phyloP scores from a whole-genome alignment of 1,139 yeast species.

The Candida sanyaensis region DNA sequence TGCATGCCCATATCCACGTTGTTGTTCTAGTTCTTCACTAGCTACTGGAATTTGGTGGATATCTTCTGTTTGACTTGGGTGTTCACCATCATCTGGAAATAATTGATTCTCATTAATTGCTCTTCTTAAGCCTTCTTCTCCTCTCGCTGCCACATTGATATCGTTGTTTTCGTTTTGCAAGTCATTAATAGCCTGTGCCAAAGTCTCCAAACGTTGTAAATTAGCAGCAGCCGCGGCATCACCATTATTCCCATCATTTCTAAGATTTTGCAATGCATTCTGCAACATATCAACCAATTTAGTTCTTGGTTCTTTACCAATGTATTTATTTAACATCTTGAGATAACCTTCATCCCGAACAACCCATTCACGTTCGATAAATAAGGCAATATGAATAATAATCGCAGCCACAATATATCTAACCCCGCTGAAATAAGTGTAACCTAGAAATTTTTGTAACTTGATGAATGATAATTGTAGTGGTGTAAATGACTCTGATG shows the following conservation, averaged over 20 bases:
- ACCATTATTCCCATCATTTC: conserved; percentile 25
- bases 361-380: conserved; percentile 72
- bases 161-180: conserved; percentile 24
- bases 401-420: conserved; percentile 39
- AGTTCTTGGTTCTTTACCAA: conserved; percentile 58
- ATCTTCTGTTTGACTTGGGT: not conserved
- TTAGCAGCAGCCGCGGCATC: conserved; percentile 24
- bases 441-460: conserved; percentile 25
- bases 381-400: conserved; percentile 47
- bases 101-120: conserved; percentile 17
- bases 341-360: conserved; percentile 66
- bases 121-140: conserved; percentile 23
- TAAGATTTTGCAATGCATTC: conserved; percentile 28
- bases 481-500: conserved; percentile 4
- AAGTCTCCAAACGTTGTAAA: conserved; percentile 27
- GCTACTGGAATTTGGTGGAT: not conserved
- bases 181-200: conserved; percentile 35
- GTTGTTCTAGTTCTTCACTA: not conserved
- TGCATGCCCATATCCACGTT: too few species aligned
- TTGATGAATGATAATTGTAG: conserved; percentile 15
- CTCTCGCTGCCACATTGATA: conserved; percentile 9
- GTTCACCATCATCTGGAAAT: conserved; percentile 7
- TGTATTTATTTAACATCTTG: conserved; percentile 52
- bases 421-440: conserved; percentile 45
- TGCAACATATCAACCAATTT: conserved; percentile 41